Conservation (phyloP, 805 yeast genomes). For the Starmerella floris region DNA sequence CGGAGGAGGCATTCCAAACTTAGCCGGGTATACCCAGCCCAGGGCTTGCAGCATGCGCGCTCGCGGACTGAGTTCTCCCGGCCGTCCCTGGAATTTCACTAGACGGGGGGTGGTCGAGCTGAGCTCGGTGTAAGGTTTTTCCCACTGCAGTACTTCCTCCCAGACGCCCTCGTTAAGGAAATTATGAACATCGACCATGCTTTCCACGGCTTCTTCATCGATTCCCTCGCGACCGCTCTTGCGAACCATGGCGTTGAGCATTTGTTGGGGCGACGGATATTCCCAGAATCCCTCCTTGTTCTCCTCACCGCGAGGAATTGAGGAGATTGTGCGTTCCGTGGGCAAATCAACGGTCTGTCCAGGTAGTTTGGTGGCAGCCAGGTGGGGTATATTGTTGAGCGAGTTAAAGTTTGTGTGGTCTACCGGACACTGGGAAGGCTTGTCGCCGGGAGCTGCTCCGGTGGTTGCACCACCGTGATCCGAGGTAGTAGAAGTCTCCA, state of each 20-base stretch:
- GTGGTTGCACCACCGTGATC: not conserved
- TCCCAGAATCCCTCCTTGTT: constrained; percentile 78
- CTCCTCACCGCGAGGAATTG: constrained; percentile 71
- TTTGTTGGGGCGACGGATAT: constrained; percentile 97
- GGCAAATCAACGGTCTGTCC: constrained; percentile 73
- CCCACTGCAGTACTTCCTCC: constrained; percentile 91
- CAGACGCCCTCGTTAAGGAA: constrained; percentile 95
- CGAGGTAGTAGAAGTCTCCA: not conserved
- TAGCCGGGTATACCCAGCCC: constrained; percentile 57
- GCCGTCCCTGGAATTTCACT: constrained; percentile 80
- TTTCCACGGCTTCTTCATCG: constrained; percentile 89
- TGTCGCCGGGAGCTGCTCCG: not conserved
- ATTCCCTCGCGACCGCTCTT: constrained; percentile 66
- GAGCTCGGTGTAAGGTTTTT: constrained; percentile 47
- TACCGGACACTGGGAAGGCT: constrained; percentile 28
- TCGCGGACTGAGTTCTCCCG: constrained; percentile 73
- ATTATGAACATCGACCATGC: constrained; percentile 95
- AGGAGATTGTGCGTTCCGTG: constrained; percentile 66
- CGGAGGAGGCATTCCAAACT: constrained; percentile 69
- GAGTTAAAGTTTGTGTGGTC: constrained; percentile 42
- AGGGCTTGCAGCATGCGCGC: constrained; percentile 57
- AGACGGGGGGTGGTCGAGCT: constrained; percentile 58
- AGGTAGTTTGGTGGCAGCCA: constrained; percentile 54
- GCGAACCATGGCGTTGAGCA: constrained; percentile 93
- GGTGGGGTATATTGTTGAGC: constrained; percentile 75